A percentile compares a stretch with the other conserved stretches of the same genome.
Conservation (phyloP, 805 yeast species). For the Candida succiphila region DNA sequence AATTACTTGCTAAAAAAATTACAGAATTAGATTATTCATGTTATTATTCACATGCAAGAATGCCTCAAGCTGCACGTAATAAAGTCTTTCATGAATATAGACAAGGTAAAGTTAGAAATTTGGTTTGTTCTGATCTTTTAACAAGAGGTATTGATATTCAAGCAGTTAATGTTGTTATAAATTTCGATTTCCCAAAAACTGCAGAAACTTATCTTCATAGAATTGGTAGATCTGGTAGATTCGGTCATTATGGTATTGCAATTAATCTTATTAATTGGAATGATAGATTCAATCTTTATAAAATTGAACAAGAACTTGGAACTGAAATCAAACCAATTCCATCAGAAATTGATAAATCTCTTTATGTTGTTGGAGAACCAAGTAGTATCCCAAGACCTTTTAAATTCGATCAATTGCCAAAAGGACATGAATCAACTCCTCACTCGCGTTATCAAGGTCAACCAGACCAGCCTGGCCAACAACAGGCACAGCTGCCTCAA, state of each 20-base stretch:
- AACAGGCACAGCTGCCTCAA: conserved; percentile 12
- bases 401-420: conserved; percentile 48
- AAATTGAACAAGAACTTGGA: conserved; percentile 94
- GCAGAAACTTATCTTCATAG: conserved; percentile 97
- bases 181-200: conserved; percentile 96
- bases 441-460: conserved; percentile 17
- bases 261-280: conserved; percentile 95
- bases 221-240: conserved; percentile 98
- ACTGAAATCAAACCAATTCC: conserved; percentile 98
- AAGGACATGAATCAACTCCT: conserved; percentile 17
- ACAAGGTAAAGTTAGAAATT: conserved; percentile 94
- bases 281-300: conserved; percentile 86
- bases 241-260: conserved; percentile 96
- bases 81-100: conserved; percentile 98
- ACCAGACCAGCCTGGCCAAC: conserved; percentile 19
- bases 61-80: conserved; percentile 96
- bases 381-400: conserved; percentile 82
- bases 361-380: conserved; percentile 79
- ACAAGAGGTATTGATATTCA: conserved; percentile 99
- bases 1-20: conserved; percentile 87
- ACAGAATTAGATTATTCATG: conserved; percentile 96
- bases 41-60: conserved; percentile 92
- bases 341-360: conserved; percentile 75
- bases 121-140: conserved; percentile 91
- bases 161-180: conserved; percentile 96